phyloP scores from a whole-genome alignment of 371 early-diverging fungal genomes.

The Mucor lusitanicus region DNA sequence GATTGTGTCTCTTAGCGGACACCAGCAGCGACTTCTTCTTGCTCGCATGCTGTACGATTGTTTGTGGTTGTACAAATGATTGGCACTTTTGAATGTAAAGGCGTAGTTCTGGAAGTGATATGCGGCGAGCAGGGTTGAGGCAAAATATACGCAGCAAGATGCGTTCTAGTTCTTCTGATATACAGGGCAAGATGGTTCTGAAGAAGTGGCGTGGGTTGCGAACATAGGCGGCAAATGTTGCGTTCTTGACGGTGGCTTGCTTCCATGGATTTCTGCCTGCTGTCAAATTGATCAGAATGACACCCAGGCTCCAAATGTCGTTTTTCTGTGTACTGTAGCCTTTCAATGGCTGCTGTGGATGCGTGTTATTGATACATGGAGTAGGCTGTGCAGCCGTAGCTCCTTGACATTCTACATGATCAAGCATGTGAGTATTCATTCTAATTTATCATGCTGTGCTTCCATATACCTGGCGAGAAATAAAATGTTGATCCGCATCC shows the following conservation, averaged over 20 bases:
- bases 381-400: constrained; percentile 39
- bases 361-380: too few species aligned
- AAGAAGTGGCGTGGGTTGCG: constrained; percentile 64
- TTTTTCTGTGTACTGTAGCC: constrained; percentile 74
- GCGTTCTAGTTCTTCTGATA: constrained; percentile 70
- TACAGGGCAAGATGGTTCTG: constrained; percentile 59
- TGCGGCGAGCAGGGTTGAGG: constrained; percentile 70
- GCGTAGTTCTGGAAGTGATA: constrained; percentile 66
- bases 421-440: constrained; percentile 8
- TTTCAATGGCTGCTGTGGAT: constrained; percentile 32
- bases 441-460: not conserved
- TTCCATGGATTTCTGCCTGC: constrained; percentile 85
- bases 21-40: not conserved
- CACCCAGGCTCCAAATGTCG: constrained; percentile 85
- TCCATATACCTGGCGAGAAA: constrained; percentile 86
- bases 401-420: constrained; percentile 72
- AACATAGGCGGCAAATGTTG: constrained; percentile 70
- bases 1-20: not conserved
- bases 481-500: constrained; percentile 88
- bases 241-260: constrained; percentile 68
- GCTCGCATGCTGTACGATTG: not conserved
- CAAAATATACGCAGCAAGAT: constrained; percentile 75
- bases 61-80: constrained; percentile 44
- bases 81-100: constrained; percentile 56
- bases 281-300: constrained; percentile 78